Evolutionary conservation across 2,329 filamentous ascomycete species (phyloP).

Genomic region (Cryphonectria carpinicola): DNA sequence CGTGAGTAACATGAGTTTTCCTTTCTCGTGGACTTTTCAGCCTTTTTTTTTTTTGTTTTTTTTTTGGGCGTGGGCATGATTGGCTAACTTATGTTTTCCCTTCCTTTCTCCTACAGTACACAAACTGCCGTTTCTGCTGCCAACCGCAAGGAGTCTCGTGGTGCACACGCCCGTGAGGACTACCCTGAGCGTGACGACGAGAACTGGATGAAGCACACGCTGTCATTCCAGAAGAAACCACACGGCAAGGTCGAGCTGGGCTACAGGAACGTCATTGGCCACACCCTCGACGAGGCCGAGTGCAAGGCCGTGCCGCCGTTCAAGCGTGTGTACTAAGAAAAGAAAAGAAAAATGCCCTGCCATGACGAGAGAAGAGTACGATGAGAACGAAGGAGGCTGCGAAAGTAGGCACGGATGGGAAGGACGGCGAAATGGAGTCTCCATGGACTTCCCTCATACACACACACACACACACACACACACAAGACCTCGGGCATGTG

Average conservation of each 20-base stretch:
- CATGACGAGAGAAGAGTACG: background rate
- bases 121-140: slow-evolving; percentile 92
- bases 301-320: slow-evolving; percentile 96
- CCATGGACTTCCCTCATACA: background rate
- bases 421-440: background rate
- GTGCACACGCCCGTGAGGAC: slow-evolving; percentile 96
- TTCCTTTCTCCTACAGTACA: slow-evolving; percentile 53
- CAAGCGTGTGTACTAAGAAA: slow-evolving; percentile 84
- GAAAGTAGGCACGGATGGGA: background rate
- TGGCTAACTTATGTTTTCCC: background rate
- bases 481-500: background rate
- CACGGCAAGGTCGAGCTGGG: slow-evolving; percentile 84
- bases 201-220: slow-evolving; percentile 99
- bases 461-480: background rate
- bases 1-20: slow-evolving; percentile 61
- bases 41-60: background rate
- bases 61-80: too few species aligned
- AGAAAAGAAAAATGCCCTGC: background rate
- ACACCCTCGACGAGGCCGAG: slow-evolving; percentile 91
- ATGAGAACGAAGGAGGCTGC: slow-evolving; percentile 13
- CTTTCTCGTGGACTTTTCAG: background rate
- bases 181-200: slow-evolving; percentile 92
- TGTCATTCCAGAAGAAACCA: slow-evolving; percentile 92
- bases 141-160: slow-evolving; percentile 95
- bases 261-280: slow-evolving; percentile 81